Conservation (phyloP, 139 green algal genomes). For the Tetradesmus obliquus region DNA sequence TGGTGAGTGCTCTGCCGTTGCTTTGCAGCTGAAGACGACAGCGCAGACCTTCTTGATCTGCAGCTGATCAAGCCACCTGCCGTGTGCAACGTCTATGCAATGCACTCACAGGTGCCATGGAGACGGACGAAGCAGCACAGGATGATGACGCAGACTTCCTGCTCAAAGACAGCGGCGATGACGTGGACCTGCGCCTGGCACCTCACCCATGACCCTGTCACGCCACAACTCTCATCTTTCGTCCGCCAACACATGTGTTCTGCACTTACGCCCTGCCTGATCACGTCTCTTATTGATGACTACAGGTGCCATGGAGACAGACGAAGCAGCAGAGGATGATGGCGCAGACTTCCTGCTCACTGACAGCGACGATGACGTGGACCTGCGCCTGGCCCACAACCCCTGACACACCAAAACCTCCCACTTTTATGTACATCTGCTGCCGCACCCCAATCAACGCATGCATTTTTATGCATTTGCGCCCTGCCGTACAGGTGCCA, state of each 20-base stretch:
- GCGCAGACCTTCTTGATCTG: not conserved
- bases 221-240: no score
- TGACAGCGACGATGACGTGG: constrained; percentile 88
- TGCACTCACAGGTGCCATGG: not conserved
- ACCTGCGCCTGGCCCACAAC: constrained; percentile 87
- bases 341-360: constrained; percentile 83
- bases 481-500: not conserved
- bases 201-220: not conserved
- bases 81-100: no score
- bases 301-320: constrained; percentile 27
- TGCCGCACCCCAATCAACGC: not conserved
- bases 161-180: constrained; percentile 81
- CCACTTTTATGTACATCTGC: no score
- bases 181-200: constrained; percentile 95
- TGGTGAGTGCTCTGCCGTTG: not conserved
- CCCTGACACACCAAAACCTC: no score
- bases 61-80: no score
- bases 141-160: constrained; percentile 79
- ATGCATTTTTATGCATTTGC: no score
- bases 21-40: constrained; percentile 16
- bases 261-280: not conserved
- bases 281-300: not conserved
- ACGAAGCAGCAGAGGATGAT: constrained; percentile 45
- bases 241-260: no score
- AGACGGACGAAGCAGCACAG: constrained; percentile 12